Base-by-base conservation (phyloP, 2,329 filamentous ascomycete species). In the Diplodia sapinea region DNA sequence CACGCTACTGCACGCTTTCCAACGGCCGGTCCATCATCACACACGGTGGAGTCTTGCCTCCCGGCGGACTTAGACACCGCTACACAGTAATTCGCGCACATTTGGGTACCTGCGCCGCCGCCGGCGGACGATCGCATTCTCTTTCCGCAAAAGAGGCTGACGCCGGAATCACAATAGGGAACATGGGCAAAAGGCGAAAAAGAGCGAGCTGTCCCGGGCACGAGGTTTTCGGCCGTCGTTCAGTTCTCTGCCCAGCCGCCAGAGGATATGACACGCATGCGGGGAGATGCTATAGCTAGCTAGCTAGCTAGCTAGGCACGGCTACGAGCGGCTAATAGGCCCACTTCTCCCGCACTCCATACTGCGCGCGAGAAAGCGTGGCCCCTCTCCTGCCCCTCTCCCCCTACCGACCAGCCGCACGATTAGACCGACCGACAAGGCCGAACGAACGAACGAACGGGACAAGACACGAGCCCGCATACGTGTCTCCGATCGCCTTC, bases 141-240 rank as follows among this genome's bases (percentile, higher is more conserved):
- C 57, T 33, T 51, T 11, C 59, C 59, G n/a, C n/a, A 63, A 63
- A 63, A 20, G 26, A 51, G 43, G 59, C 59, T 63, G 43, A 63
- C 43, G 17, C 43, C 43, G 43, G 9, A 47, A n/a, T 20, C 8
- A 5, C 33, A 12, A 47, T 47, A 20, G 43, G 43, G 43, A 47
- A 26, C 23, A 26, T 26, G 23, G 23, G 23, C 23, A 26, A 47
- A 47, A 47, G 40, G 40, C 23, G 36, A 23, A n/a, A 43, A 29
- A 43, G n/a, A 33, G 55, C 55, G 40, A 1, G 43, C 7, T 11
- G 43, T 47, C 43, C 43, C 43, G n/a, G 43, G 43, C 43, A n/a
- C 43, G n/a, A 20, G 43, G 43, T 47, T 47, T 47, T 33, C 31
- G 23, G 23, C 23, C 23, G 23, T 23, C 23, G 23, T 3, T 36